Conservation (phyloP, 2,329 filamentous ascomycete species). For the Alternaria viburni region DNA sequence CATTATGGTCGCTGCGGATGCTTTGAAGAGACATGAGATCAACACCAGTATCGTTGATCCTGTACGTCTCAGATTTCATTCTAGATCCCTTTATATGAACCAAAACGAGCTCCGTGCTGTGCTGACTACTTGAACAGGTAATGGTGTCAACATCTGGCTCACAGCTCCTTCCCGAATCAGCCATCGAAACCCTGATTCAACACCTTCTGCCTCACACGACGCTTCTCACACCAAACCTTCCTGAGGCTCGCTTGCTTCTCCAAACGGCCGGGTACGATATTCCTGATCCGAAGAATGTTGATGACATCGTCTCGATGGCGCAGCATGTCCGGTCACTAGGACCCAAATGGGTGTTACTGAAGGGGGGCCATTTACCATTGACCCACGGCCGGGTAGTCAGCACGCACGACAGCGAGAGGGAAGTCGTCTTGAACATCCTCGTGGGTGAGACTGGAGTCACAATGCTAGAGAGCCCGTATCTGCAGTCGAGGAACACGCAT, state of each 20-base stretch:
- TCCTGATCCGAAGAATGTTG: constrained; percentile 61
- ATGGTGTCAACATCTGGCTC: constrained; percentile 89
- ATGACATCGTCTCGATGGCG: constrained; percentile 73
- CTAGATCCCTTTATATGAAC: not conserved
- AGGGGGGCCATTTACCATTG: constrained; percentile 89
- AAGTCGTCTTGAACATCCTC: constrained; percentile 78
- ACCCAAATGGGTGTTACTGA: constrained; percentile 81
- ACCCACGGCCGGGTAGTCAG: constrained; percentile 67
- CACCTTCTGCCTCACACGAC: constrained; percentile 70
- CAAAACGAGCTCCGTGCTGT: too few relatives aligned
- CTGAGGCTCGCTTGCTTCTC: constrained; percentile 73
- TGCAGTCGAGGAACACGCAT: constrained; percentile 81
- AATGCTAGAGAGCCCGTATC: constrained; percentile 73
- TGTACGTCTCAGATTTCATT: constrained; percentile 56
- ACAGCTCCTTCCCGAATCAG: constrained; percentile 68
- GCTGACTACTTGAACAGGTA: constrained; percentile 59
- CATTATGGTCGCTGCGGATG: constrained; percentile 70
- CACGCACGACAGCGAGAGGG: constrained; percentile 62
- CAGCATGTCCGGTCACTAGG: constrained; percentile 71
- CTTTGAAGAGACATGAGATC: constrained; percentile 65
- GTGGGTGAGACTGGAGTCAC: constrained; percentile 66
- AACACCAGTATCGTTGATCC: constrained; percentile 74
- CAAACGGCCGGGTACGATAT: constrained; percentile 55
- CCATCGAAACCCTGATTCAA: constrained; percentile 65
- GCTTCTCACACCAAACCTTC: constrained; percentile 77